Evolutionary conservation across 164 flowering plant species (phyloP).

Genomic region (Vitis cinerea): DNA sequence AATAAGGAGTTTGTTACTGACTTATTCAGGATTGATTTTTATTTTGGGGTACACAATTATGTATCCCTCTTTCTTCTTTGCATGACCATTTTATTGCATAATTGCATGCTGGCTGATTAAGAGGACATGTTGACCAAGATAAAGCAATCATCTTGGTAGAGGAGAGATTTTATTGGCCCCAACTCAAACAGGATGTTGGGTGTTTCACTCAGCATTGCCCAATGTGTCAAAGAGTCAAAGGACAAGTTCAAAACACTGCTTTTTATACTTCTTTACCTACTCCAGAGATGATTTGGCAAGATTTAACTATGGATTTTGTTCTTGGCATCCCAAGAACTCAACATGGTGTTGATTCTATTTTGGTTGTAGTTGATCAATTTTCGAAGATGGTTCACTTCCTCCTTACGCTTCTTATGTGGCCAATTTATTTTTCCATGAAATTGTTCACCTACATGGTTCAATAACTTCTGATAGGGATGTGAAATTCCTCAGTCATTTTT

Average conservation of each 20-base stretch:
- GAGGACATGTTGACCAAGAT: conserved; percentile 1
- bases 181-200: not conserved
- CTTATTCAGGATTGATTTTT: not conserved
- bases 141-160: not conserved
- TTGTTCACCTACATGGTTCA: too few species aligned
- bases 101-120: not conserved
- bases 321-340: conserved; percentile 1
- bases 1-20: not conserved
- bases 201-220: not conserved
- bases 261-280: not conserved
- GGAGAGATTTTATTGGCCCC: not conserved
- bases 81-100: not conserved
- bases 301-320: conserved; percentile 5
- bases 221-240: not conserved
- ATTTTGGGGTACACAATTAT: not conserved
- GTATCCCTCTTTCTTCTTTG: not conserved
- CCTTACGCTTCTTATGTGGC: not conserved
- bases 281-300: not conserved
- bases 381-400: not conserved
- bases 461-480: too few species aligned
- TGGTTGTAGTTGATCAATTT: conserved; percentile 5
- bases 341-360: not conserved
- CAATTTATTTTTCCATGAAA: too few species aligned
- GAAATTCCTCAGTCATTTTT: too few species aligned
- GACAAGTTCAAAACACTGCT: not conserved